Evolutionary conservation across 495 filamentous ascomycete species (phyloP).

Genomic region (Penicillium silybi): DNA sequence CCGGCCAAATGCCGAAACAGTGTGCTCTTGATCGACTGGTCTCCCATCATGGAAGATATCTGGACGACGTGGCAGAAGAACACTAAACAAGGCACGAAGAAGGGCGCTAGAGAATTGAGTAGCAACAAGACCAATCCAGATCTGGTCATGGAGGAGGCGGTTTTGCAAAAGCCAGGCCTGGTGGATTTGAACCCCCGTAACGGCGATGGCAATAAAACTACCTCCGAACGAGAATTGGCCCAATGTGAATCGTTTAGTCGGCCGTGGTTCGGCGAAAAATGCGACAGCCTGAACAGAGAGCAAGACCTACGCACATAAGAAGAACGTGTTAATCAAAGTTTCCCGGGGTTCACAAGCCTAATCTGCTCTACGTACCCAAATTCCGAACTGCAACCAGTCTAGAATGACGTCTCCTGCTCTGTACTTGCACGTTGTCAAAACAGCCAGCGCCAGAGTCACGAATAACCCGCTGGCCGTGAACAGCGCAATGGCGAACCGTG

Average conservation of each 20-base stretch:
- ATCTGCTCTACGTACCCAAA: constrained; percentile 30
- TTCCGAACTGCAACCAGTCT: constrained; percentile 31
- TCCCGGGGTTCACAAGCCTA: neutral
- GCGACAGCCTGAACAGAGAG: constrained; percentile 31
- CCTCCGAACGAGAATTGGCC: constrained; percentile 29
- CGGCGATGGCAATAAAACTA: constrained; percentile 19
- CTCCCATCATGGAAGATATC: constrained; percentile 55
- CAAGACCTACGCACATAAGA: constrained; percentile 18
- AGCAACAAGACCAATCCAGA: constrained; percentile 18
- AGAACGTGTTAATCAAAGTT: neutral
- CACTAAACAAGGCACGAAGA: constrained; percentile 27
- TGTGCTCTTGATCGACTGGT: constrained; percentile 60
- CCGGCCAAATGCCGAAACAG: constrained; percentile 54
- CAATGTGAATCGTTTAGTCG: constrained; percentile 26
- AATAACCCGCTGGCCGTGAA: constrained; percentile 17
- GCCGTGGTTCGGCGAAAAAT: constrained; percentile 33
- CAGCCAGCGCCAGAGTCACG: constrained; percentile 18
- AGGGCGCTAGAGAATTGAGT: constrained; percentile 22
- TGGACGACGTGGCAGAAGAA: constrained; percentile 61
- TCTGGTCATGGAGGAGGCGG: neutral
- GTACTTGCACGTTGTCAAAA: constrained; percentile 15
- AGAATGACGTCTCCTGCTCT: constrained; percentile 3
- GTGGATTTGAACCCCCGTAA: constrained; percentile 16
- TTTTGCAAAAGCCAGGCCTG: constrained; percentile 13
- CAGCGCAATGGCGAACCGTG: constrained; percentile 16